Percentiles rank a stretch among this genome's conserved stretches.
Evolutionary conservation across 2,329 filamentous ascomycete genomes (phyloP).

Genomic region (Xylariaceae sp.): DNA sequence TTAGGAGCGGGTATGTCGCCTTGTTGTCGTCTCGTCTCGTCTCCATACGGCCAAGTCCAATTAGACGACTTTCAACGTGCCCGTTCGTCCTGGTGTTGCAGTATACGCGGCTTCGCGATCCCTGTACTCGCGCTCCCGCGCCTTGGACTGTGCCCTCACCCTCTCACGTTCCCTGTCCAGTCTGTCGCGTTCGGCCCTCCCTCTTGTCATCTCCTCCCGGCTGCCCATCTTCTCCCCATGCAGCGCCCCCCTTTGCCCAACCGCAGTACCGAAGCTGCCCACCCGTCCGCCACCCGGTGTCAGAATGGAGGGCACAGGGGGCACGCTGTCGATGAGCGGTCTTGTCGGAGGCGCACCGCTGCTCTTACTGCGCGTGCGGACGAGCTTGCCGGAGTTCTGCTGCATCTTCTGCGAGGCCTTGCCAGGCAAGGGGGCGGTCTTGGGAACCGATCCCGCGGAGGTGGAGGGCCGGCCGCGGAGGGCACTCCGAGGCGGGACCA

Average conservation of each 20-base stretch:
- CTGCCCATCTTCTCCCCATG: no score
- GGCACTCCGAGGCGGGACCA: constrained; percentile 20
- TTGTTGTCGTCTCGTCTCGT: no score
- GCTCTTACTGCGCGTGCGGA: constrained; percentile 26
- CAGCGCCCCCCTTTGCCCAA: constrained; percentile 7
- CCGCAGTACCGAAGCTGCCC: neutral
- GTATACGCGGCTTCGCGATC: constrained; percentile 22
- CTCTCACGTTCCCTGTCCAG: constrained; percentile 15
- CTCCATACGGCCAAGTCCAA: no score
- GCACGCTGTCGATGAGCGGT: constrained; percentile 9
- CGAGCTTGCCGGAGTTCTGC: constrained; percentile 3
- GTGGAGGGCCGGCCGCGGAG: constrained; percentile 8
- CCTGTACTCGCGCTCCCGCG: constrained; percentile 14
- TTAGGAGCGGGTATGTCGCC: no score
- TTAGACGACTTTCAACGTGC: constrained; percentile 29
- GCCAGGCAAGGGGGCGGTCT: neutral
- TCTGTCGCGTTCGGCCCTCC: constrained; percentile 12
- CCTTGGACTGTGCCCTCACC: constrained; percentile 9
- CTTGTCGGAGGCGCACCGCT: constrained; percentile 15
- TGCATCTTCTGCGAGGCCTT: neutral
- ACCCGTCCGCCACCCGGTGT: constrained; percentile 3
- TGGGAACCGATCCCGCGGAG: neutral
- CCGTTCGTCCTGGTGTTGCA: constrained; percentile 24
- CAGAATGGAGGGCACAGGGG: constrained; percentile 21
- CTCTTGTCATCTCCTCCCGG: constrained; percentile 2